Conservation (phyloP, 2,329 filamentous ascomycete genomes). For the Lecanicillium sp. region DNA sequence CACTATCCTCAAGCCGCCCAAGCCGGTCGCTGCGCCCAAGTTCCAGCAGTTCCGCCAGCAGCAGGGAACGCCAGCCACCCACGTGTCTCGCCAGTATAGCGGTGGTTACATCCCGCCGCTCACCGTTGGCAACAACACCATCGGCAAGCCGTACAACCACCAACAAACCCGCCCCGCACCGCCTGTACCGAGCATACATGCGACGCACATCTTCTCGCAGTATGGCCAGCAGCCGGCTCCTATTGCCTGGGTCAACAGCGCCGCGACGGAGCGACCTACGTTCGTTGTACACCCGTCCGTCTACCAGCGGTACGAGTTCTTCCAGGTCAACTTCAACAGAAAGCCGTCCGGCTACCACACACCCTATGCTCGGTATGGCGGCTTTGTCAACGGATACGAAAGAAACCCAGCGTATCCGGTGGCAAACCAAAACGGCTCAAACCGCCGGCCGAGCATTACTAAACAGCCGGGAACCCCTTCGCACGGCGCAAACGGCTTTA, state of each 20-base stretch:
- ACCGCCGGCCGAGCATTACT: too few relatives aligned
- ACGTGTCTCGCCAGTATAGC: constrained; percentile 15
- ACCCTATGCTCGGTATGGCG: constrained; percentile 51
- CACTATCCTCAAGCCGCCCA: constrained; percentile 52
- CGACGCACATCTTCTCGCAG: neutral
- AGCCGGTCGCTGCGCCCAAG: constrained; percentile 27
- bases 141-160: constrained; percentile 45
- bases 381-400: constrained; percentile 57
- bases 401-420: constrained; percentile 44
- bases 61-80: constrained; percentile 26
- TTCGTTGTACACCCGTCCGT: constrained; percentile 35
- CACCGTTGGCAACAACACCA: constrained; percentile 11
- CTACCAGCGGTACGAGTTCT: constrained; percentile 51
- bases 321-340: constrained; percentile 55
- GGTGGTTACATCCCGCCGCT: constrained; percentile 15
- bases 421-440: constrained; percentile 23
- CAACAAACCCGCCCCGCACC: neutral
- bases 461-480: too few relatives aligned
- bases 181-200: neutral
- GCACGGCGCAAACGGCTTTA: too few relatives aligned
- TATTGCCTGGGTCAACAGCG: constrained; percentile 20
- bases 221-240: neutral
- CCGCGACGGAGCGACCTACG: constrained; percentile 20
- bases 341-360: constrained; percentile 51
- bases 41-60: constrained; percentile 22